Conservation (phyloP, 495 filamentous ascomycete genomes). For the Trichoderma virens region DNA sequence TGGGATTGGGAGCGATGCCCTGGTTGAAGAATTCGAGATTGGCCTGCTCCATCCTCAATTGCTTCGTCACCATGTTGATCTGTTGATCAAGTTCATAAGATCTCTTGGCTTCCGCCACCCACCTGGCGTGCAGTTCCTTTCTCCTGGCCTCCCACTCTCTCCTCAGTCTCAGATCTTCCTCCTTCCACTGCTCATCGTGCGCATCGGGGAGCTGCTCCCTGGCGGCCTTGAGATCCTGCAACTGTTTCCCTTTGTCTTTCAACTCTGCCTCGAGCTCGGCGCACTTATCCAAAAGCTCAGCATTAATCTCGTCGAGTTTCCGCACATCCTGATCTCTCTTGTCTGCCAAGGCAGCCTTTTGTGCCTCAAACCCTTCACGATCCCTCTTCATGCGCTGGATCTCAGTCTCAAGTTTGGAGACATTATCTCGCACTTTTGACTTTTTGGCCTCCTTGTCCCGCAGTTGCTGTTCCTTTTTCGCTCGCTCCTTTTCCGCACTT, state of each 20-base stretch:
- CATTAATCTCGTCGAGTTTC: constrained; percentile 21
- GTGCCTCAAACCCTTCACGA: constrained; percentile 31
- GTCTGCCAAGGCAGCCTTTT: constrained; percentile 36
- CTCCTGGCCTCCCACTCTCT: constrained; percentile 38
- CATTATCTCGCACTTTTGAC: constrained; percentile 45
- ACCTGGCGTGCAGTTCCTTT: constrained; percentile 35
- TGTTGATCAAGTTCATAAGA: constrained; percentile 33
- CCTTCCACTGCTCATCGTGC: constrained; percentile 48
- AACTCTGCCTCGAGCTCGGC: constrained; percentile 36
- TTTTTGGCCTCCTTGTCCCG: constrained; percentile 65
- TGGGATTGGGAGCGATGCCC: constrained; percentile 34
- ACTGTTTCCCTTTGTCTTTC: constrained; percentile 40
- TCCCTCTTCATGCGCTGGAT: constrained; percentile 40
- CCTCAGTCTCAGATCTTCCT: constrained; percentile 34
- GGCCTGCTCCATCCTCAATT: constrained; percentile 29
- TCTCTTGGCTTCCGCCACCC: constrained; percentile 28
- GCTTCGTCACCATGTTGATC: constrained; percentile 23
- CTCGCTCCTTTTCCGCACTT: constrained; percentile 70
- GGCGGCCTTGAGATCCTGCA: constrained; percentile 48
- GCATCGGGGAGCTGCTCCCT: constrained; percentile 42
- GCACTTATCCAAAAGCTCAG: constrained; percentile 26
- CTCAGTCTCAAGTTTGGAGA: constrained; percentile 48
- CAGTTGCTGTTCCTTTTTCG: constrained; percentile 71
- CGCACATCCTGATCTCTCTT: constrained; percentile 32
- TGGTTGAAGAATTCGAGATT: constrained; percentile 32